These are phyloP conservation scores for Trypanosoma congolense DNA, from an alignment of 208 protist species.

Conservation along the genomic window DNA sequence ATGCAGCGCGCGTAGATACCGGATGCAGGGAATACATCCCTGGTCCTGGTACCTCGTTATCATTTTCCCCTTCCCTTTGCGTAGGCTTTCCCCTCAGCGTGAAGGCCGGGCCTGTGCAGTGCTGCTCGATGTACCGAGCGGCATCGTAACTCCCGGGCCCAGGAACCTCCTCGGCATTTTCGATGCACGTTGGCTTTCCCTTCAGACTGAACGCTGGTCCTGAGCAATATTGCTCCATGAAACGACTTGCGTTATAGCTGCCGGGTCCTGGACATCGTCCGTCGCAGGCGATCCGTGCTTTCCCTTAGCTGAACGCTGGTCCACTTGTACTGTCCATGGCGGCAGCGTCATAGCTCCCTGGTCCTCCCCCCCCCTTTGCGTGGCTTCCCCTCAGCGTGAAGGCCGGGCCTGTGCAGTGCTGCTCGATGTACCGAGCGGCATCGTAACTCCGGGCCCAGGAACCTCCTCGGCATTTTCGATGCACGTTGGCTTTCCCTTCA, in stretches of 20 bases:
- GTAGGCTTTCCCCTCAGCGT: constrained; percentile 9
- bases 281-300: no score
- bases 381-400: background rate
- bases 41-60: background rate
- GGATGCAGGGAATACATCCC: background rate
- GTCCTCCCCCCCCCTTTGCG: no score
- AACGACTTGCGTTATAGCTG: constrained; percentile 16
- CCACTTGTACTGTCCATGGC: no score
- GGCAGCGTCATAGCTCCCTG: no score
- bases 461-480: background rate
- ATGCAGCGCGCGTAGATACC: constrained; percentile 3
- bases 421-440: background rate
- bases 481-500: constrained; percentile 6
- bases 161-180: background rate
- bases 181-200: constrained; percentile 12
- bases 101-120: constrained; percentile 21
- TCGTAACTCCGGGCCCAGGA: background rate
- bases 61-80: background rate
- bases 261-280: constrained; percentile 31
- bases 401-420: background rate
- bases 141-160: constrained; percentile 36
- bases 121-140: constrained; percentile 6
- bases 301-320: no score
- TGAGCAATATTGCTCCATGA: background rate
- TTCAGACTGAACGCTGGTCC: background rate